Base-by-base conservation (phyloP, 768 basidiomycete species). In the Amylocystis lapponica region DNA sequence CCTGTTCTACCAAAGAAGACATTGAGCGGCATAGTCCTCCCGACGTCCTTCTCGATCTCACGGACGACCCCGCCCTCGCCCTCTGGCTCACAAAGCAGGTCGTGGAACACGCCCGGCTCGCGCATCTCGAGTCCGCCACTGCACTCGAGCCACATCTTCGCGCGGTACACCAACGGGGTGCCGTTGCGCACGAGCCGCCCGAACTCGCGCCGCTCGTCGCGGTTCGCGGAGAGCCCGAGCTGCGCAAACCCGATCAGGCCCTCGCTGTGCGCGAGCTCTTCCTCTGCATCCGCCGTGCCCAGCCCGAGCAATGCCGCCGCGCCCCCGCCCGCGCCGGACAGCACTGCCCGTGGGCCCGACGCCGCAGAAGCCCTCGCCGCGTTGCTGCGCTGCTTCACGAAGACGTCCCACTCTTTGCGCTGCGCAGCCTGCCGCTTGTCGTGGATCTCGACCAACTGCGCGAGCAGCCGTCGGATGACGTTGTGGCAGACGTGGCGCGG, bases 1-100 rank as follows among this genome's bases (percentile, higher is more conserved):
- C 96, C 96, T 62, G 96, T 93, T 0, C 95, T 92, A 0, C 92
- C 96, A 66, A 97, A 99, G 70, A 96, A 98, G 23, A 98, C 77
- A 56, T 96, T 96, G 33, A 91, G 65, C 1, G 94, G 93, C 86
- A 95, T 85, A 54, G 93, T 88, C 72, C 86, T 65, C 48, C 86
- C 83, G 0, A 92, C 86, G 56, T 98, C 95, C 66, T 98, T 97
- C 69, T 97, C 96, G 46, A 99, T 98, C 66, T 99, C 96, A 31
- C 65, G 70, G 40, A 67, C 63, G 12, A 83, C 82, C 23, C 72
- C 61, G 30, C 66, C 76, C 21, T 66, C 61, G 1, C 63, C 70
- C 22, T 71, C 64, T 9, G 58, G 63, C 49, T 74, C 70, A 5
- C 69, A 74, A n/a, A 96, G 68, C 45, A 97, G 62, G 58, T 97